Conservation (phyloP, 306 rosid genomes). For the Myrica gale region DNA sequence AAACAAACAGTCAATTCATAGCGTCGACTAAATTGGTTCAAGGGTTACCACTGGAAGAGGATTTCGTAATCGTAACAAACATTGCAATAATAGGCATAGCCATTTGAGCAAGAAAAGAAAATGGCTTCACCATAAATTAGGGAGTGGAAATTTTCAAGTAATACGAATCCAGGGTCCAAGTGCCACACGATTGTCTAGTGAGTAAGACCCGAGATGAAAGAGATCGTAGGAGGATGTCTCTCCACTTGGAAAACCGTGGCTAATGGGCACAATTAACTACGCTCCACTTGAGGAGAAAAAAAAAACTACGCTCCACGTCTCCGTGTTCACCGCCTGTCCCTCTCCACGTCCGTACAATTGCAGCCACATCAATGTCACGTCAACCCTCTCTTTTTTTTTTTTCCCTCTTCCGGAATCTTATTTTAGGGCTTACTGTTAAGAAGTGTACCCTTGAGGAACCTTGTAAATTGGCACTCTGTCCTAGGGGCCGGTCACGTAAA, state of each 20-base stretch:
- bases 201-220: neutral
- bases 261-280: neutral
- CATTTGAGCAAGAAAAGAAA: neutral
- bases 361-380: conserved; percentile 29
- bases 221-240: conserved; percentile 24
- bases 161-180: neutral
- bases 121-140: neutral
- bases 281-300: no score
- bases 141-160: neutral
- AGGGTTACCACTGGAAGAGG: no score
- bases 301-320: conserved; percentile 38
- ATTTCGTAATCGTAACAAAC: no score
- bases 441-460: neutral
- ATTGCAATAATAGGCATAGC: no score
- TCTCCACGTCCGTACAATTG: conserved; percentile 17
- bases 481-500: neutral
- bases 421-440: no score
- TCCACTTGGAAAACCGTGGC: neutral
- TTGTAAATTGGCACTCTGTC: neutral
- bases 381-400: neutral
- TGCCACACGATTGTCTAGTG: neutral
- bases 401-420: neutral
- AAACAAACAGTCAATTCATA: no score
- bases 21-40: no score
- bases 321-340: conserved; percentile 34